Evolutionary conservation across 108 stramenopile genomes (phyloP).

Genomic region (Conticribra guillardii): DNA sequence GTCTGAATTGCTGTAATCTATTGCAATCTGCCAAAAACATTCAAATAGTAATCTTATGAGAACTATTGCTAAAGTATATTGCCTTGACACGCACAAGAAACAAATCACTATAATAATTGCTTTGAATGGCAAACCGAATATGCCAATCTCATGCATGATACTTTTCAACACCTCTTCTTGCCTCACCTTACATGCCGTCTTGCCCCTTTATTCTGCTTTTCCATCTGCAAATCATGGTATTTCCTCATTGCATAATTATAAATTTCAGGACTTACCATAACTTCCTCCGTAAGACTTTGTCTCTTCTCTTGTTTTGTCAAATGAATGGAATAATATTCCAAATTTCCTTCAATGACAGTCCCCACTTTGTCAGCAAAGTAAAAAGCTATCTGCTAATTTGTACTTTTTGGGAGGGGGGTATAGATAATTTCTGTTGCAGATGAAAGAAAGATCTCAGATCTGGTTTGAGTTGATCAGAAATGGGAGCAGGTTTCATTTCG

Average conservation of each 20-base stretch:
- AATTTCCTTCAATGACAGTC: constrained; percentile 89
- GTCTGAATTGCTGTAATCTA: no score
- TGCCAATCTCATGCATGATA: neutral
- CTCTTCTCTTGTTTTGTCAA: constrained; percentile 88
- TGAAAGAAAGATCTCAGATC: constrained; percentile 71
- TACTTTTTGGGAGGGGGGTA: constrained; percentile 97
- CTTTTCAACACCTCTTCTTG: constrained; percentile 7
- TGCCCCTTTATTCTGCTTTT: constrained; percentile 46
- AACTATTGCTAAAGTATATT: no score
- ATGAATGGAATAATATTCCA: constrained; percentile 84
- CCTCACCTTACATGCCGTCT: neutral
- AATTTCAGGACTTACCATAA: constrained; percentile 76
- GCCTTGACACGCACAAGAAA: no score
- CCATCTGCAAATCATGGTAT: constrained; percentile 67
- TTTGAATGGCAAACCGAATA: neutral
- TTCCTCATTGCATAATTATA: constrained; percentile 69
- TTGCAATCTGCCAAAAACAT: no score
- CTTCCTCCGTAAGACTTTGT: constrained; percentile 85
- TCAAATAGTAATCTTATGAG: no score
- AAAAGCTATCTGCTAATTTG: constrained; percentile 83
- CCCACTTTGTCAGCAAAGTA: constrained; percentile 67
- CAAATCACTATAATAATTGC: neutral
- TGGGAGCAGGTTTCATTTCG: constrained; percentile 62
- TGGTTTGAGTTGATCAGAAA: constrained; percentile 66
- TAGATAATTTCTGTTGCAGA: constrained; percentile 91